Evolutionary conservation across 2,329 filamentous ascomycete species (phyloP), one percentile per base, ranked within the genome.

Genomic region (Erysiphe neolycopersici): DNA sequence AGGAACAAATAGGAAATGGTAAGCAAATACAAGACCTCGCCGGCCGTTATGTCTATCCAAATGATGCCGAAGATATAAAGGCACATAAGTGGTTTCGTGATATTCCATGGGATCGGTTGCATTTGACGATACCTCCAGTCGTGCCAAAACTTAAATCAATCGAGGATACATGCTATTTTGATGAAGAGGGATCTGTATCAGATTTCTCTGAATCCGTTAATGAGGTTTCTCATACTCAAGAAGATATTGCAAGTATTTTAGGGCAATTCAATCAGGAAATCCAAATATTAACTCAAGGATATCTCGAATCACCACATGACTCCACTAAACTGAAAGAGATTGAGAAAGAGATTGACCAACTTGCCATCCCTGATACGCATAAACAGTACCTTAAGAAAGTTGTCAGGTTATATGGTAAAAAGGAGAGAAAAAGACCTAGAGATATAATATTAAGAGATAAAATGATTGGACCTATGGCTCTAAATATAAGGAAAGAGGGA

Each of bases 41-140:
- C 45, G 63, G 66, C 29, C 65, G 73, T 30, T 77, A 79, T 44
- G 85, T 95, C 4, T 87, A 83, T 53, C 65, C 79, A 0, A 70
- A 89, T 47, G 85, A 92, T 53, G 85, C 81, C 1, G 73, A 80
- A 49, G 84, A 94, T 44, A 91, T 95, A 64, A 94, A 91, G 57
- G 61, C 67, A 3, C 89, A 95, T 59, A 71, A 73, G 11, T 95
- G 87, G 69, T 95, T 95, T 62, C 68, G 67, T 45, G 72, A 73
- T 42, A 71, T 91, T 14, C 69, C 72, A 1, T 95, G 83, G 89
- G 71, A 79, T 13, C 69, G 69, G 0, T 60, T 93, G 14, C 79
- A 89, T 53, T 60, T 68, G 31, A 68, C 72, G 44, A 63, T 64
- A 9, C 85, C 87, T 0, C 85, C 85, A 0, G 87, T 91, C 53